Percentiles rank a stretch among this genome's conserved stretches.
These are phyloP conservation scores for Toxoplasma gondii DNA, from an alignment of 169 alveolate genomes.

Conservation along the genomic window DNA sequence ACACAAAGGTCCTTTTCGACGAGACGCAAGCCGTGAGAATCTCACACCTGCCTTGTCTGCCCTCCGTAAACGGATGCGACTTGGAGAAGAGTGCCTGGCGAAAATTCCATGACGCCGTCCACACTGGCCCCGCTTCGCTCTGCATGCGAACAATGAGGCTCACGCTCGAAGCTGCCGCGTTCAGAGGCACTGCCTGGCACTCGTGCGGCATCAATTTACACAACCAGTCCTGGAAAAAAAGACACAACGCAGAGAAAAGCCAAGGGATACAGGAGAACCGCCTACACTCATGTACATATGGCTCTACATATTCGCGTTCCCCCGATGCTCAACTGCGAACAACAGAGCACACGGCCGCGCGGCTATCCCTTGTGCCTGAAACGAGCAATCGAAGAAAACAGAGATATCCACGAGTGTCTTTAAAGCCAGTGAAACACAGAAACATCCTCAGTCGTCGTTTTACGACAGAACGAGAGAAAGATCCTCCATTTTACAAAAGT, in stretches of 20 bases:
- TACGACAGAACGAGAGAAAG: too few relatives aligned
- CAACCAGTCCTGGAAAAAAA: slow-evolving; percentile 53
- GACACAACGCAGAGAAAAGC: background rate
- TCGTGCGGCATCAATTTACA: slow-evolving; percentile 51
- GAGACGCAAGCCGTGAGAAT: slow-evolving; percentile 53
- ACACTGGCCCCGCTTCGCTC: slow-evolving; percentile 56
- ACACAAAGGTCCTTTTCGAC: slow-evolving; percentile 53
- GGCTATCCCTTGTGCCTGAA: too few relatives aligned
- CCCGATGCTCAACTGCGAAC: too few relatives aligned
- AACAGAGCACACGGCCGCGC: too few relatives aligned
- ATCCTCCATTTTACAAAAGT: too few relatives aligned
- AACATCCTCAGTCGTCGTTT: too few relatives aligned
- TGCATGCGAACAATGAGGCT: slow-evolving; percentile 44
- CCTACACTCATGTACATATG: background rate
- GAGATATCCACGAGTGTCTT: too few relatives aligned
- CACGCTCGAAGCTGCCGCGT: slow-evolving; percentile 33
- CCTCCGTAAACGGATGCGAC: background rate
- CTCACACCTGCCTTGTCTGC: background rate
- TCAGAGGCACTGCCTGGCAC: slow-evolving; percentile 45
- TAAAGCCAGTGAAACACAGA: too few relatives aligned
- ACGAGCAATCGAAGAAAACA: too few relatives aligned
- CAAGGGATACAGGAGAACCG: background rate
- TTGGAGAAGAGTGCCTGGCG: background rate
- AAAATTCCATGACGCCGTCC: slow-evolving; percentile 54
- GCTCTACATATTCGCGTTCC: too few relatives aligned